phyloP scores from a whole-genome alignment of 352 stramenopile species.

The Pythium myriotylum region DNA sequence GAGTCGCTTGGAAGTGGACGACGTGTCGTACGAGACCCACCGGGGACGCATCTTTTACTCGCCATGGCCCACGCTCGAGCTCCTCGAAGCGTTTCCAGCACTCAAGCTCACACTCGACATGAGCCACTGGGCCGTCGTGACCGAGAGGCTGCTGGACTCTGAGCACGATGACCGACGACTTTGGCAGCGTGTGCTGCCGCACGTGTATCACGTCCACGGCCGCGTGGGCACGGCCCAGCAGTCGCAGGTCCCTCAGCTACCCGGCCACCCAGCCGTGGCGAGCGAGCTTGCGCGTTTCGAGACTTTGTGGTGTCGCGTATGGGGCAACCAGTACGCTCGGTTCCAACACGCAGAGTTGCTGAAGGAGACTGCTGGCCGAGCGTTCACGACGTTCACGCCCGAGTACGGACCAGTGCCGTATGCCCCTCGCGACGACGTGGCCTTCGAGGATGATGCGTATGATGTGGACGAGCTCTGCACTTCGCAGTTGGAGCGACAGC shows the following conservation, averaged over 20 bases:
- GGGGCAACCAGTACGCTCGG: slow-evolving; percentile 36
- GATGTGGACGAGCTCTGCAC: slow-evolving; percentile 53
- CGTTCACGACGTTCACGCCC: slow-evolving; percentile 62
- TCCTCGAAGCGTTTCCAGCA: slow-evolving; percentile 60
- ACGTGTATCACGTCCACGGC: slow-evolving; percentile 66
- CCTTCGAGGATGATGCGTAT: slow-evolving; percentile 42
- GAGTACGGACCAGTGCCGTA: slow-evolving; percentile 78
- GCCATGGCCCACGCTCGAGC: slow-evolving; percentile 61
- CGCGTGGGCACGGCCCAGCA: slow-evolving; percentile 55
- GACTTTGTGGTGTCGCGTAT: slow-evolving; percentile 51
- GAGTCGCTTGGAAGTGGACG: slow-evolving; percentile 32
- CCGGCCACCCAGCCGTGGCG: slow-evolving; percentile 28
- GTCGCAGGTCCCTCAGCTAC: slow-evolving; percentile 51
- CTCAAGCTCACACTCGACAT: slow-evolving; percentile 74
- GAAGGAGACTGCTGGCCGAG: slow-evolving; percentile 6
- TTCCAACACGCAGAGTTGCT: slow-evolving; percentile 18
- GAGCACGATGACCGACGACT: slow-evolving; percentile 45
- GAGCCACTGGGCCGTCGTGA: slow-evolving; percentile 67
- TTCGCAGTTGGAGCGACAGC: slow-evolving; percentile 40
- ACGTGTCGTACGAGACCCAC: slow-evolving; percentile 66
- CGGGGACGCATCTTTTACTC: slow-evolving; percentile 71
- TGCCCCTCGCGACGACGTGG: slow-evolving; percentile 35
- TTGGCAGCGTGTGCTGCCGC: slow-evolving; percentile 45
- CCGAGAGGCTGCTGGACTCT: slow-evolving; percentile 59
- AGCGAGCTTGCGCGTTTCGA: slow-evolving; percentile 54